These are phyloP conservation scores for Globisporangium emineosum DNA, from an alignment of 352 stramenopile species.

Conservation along the genomic window DNA sequence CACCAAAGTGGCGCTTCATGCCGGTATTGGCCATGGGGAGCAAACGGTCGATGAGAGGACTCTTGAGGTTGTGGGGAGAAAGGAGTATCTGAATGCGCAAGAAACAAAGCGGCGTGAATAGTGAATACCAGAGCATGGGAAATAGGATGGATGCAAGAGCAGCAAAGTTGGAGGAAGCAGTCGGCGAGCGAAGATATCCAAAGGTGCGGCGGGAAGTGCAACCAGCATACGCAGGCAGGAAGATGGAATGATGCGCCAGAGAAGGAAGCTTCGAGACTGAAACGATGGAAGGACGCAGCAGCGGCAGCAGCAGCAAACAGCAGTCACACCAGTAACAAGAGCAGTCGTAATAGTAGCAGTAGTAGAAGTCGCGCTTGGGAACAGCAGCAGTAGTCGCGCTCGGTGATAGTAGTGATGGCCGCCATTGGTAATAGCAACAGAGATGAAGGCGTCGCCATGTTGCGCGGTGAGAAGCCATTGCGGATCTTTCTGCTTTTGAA, in stretches of 20 bases:
- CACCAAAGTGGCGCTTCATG: constrained; percentile 48
- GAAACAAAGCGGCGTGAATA: constrained; percentile 12
- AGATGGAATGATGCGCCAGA: constrained; percentile 5
- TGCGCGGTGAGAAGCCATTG: neutral
- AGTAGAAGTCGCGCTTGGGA: neutral
- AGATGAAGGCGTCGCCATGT: neutral
- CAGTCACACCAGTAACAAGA: neutral
- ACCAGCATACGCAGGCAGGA: neutral
- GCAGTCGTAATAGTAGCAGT: neutral
- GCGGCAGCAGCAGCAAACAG: neutral
- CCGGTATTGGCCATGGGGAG: constrained; percentile 12
- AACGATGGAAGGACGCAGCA: constrained; percentile 1
- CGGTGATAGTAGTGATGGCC: neutral
- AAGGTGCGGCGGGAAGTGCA: neutral
- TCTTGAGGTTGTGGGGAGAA: neutral
- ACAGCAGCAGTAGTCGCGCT: neutral
- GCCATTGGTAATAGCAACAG: neutral
- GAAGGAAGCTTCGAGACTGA: constrained; percentile 7
- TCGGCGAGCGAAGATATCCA: neutral
- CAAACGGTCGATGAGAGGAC: neutral
- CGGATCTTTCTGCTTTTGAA: neutral
- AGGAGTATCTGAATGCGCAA: constrained; percentile 12
- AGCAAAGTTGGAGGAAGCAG: constrained; percentile 1
- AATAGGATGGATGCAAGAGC: constrained; percentile 1
- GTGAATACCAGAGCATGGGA: constrained; percentile 8